phyloP scores from a whole-genome alignment of 23 red algal genomes.

The Gracilaria gracilis region DNA sequence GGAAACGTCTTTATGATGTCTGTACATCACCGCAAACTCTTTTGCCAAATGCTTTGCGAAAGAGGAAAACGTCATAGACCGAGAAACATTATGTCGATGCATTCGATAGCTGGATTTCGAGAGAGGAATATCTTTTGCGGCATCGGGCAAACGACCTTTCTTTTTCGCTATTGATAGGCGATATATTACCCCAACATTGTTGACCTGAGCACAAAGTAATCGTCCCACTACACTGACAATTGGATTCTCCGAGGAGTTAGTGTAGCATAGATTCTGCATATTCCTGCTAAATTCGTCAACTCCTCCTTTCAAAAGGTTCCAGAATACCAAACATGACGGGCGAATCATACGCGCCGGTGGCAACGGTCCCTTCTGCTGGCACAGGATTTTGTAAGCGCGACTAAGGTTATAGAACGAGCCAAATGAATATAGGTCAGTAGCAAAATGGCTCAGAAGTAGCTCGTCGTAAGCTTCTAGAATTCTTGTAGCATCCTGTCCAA shows the following conservation, averaged over 20 bases:
- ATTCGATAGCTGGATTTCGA: too few relatives aligned
- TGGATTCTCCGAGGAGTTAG: conserved; percentile 38
- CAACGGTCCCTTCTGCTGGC: neutral
- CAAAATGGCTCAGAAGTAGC: neutral
- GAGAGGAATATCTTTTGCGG: too few relatives aligned
- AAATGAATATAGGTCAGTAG: neutral
- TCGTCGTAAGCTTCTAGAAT: conserved; percentile 15
- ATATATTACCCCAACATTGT: conserved; percentile 6
- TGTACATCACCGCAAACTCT: too few relatives aligned
- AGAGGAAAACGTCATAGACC: too few relatives aligned
- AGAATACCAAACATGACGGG: conserved; percentile 3
- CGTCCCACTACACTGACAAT: conserved; percentile 30
- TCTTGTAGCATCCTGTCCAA: neutral
- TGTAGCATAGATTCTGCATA: conserved; percentile 7
- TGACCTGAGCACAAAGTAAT: conserved; percentile 19
- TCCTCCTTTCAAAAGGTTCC: conserved; percentile 19
- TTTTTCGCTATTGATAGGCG: neutral
- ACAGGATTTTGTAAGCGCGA: neutral
- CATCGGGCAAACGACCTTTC: too few relatives aligned
- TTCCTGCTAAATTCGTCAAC: conserved; percentile 24
- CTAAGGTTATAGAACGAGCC: conserved; percentile 29
- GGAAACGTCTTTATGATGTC: too few relatives aligned
- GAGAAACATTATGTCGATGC: too few relatives aligned
- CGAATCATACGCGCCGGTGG: conserved; percentile 5
- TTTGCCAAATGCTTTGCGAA: too few relatives aligned